These are phyloP conservation scores for Crucibulum laeve DNA, from an alignment of 768 basidiomycete species.

Conservation along the genomic window DNA sequence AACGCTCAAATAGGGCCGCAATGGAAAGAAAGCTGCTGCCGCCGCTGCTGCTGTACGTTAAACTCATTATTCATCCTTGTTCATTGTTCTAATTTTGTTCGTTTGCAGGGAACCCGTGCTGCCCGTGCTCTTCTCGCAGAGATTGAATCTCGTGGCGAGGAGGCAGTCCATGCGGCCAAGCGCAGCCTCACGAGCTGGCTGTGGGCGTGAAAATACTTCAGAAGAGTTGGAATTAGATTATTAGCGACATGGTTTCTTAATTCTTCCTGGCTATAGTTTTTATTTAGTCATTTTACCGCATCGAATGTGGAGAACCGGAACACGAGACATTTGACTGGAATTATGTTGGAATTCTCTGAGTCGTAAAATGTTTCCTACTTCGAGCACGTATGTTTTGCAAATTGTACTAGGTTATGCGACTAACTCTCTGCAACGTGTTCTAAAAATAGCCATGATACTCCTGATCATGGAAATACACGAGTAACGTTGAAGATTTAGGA, in stretches of 20 bases:
- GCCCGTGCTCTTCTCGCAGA: constrained; percentile 29
- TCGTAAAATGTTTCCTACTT: no score
- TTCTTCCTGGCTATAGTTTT: background rate
- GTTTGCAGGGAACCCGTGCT: constrained; percentile 31
- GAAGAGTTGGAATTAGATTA: background rate
- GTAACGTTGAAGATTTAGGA: no score
- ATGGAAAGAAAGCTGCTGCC: constrained; percentile 11
- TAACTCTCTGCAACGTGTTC: no score
- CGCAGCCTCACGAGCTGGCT: constrained; percentile 21
- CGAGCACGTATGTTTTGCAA: no score
- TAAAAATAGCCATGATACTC: no score
- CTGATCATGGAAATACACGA: no score
- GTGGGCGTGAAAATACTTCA: constrained; percentile 17
- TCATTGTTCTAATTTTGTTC: background rate
- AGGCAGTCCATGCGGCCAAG: constrained; percentile 16
- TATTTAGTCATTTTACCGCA: background rate
- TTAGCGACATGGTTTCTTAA: background rate
- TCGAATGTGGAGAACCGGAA: no score
- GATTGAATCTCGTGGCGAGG: constrained; percentile 20
- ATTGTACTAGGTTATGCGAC: no score
- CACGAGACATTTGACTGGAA: no score
- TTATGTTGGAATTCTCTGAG: no score
- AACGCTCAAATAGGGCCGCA: background rate
- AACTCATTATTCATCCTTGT: background rate
- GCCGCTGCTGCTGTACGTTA: constrained; percentile 15